phyloP scores from a whole-genome alignment of 208 protist genomes.

The Naegleria fowleri region DNA sequence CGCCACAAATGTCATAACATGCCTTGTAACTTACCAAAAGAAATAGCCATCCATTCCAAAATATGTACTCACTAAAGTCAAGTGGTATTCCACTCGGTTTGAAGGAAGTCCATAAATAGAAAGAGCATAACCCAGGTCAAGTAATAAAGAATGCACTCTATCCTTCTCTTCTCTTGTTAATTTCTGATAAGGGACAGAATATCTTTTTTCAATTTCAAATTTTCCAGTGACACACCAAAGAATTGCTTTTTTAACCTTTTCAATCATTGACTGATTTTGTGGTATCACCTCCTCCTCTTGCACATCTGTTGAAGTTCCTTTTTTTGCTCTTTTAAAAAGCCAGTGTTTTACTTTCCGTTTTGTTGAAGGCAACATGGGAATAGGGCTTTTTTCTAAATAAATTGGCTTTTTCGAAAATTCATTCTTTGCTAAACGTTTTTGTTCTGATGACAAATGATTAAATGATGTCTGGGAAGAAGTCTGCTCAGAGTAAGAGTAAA shows the following conservation, averaged over 20 bases:
- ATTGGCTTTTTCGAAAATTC: neutral
- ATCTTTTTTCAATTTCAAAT: neutral
- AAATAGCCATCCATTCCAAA: neutral
- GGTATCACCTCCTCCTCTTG: neutral
- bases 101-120: neutral
- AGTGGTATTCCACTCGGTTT: neutral
- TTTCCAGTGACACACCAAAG: neutral
- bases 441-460: neutral
- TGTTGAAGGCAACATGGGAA: neutral
- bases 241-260: neutral
- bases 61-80: neutral
- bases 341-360: neutral
- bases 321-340: neutral
- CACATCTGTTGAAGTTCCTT: neutral
- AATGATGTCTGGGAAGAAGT: neutral
- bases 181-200: neutral
- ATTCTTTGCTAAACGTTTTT: neutral
- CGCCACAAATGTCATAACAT: too few species aligned
- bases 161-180: conserved; percentile 16
- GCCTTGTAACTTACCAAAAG: neutral
- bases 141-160: neutral
- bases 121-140: conserved; percentile 9
- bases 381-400: neutral
- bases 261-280: neutral
- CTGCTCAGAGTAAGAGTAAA: neutral